A percentile compares a stretch with the other conserved stretches of the same genome.
Conservation (phyloP, 164 flowering plant species). For the Vitis vinifera region ASM3070453v1 NC_081821.1:5057001-5057500, state of each 20-base stretch:
- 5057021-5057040: too few relatives aligned
- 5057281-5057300: background rate
- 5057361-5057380: background rate
- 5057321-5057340: background rate
- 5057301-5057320: background rate
- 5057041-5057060: too few relatives aligned
- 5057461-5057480: slow-evolving; percentile 6
- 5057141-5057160: background rate
- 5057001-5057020: background rate
- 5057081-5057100: too few relatives aligned
- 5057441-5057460: slow-evolving; percentile 9
- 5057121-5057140: too few relatives aligned
- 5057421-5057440: slow-evolving; percentile 8
- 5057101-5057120: too few relatives aligned
- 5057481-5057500: slow-evolving; percentile 2
- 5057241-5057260: background rate
- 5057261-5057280: background rate
- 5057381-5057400: slow-evolving; percentile 6
- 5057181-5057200: slow-evolving; percentile 12
- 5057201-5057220: slow-evolving; percentile 9
- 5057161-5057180: slow-evolving; percentile 11
- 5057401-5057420: slow-evolving; percentile 11
- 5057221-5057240: slow-evolving; percentile 8
- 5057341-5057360: background rate
- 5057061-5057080: too few relatives aligned